Percentiles rank a stretch among this genome's conserved stretches.
Evolutionary conservation across 495 filamentous ascomycete species (phyloP).

Genomic region (Lineolata rhizophorae): DNA sequence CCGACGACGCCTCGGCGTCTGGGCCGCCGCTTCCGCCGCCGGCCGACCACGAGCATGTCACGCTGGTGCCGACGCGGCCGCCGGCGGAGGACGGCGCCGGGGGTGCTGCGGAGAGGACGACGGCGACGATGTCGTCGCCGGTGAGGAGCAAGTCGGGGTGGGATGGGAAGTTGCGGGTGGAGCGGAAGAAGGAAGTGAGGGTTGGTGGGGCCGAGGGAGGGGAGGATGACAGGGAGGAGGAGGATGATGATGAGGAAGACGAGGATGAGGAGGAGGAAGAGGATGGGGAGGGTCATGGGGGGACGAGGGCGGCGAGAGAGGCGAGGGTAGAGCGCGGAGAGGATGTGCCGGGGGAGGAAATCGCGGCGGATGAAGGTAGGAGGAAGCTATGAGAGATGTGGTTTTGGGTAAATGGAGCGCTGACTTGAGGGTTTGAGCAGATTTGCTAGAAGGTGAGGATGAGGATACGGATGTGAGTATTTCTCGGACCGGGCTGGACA

Average conservation of each 20-base stretch:
- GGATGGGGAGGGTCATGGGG: no score
- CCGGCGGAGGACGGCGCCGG: no score
- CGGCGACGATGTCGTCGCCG: neutral
- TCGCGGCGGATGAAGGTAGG: constrained; percentile 63
- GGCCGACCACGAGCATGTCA: no score
- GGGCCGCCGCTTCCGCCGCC: no score
- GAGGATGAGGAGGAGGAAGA: no score
- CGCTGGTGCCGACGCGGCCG: no score
- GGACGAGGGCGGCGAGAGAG: no score
- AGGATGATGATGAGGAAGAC: no score
- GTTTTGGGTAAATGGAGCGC: neutral
- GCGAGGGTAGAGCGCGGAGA: no score
- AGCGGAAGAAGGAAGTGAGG: constrained; percentile 37
- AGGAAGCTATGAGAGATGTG: constrained; percentile 1
- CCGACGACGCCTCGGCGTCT: no score
- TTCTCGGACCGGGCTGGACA: neutral
- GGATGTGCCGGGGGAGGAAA: constrained; percentile 49
- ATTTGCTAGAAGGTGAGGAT: constrained; percentile 44
- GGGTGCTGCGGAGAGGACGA: neutral
- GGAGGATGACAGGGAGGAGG: constrained; percentile 71
- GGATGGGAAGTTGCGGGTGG: constrained; percentile 75
- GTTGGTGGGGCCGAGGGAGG: constrained; percentile 66
- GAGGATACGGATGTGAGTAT: constrained; percentile 29
- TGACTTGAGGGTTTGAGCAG: constrained; percentile 17
- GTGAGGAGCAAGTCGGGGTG: constrained; percentile 48